A percentile compares a stretch with the other conserved stretches of the same genome.
Conservation (phyloP, 768 basidiomycete genomes). For the Serendipita sp. region DNA sequence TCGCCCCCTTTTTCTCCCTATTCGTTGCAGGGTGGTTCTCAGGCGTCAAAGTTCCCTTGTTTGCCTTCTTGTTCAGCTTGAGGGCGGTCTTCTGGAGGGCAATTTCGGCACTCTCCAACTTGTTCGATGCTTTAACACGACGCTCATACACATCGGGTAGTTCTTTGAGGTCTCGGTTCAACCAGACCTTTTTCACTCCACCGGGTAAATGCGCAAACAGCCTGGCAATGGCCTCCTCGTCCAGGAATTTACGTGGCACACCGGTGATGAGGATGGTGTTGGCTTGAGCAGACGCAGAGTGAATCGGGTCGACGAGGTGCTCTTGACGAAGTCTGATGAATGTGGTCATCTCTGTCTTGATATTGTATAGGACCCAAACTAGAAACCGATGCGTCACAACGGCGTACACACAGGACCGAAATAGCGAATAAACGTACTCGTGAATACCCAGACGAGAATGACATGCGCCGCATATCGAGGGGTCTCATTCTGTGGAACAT, state of each 20-base stretch:
- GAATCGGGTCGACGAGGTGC: slow-evolving; percentile 57
- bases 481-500: slow-evolving; percentile 37
- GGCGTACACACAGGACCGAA: not conserved
- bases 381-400: not conserved
- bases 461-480: slow-evolving; percentile 64
- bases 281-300: slow-evolving; percentile 70
- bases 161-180: slow-evolving; percentile 78
- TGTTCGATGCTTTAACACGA: slow-evolving; percentile 52
- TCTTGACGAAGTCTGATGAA: slow-evolving; percentile 71
- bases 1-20: slow-evolving; percentile 18
- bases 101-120: slow-evolving; percentile 80
- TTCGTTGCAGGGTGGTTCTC: slow-evolving; percentile 33
- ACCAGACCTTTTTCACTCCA: slow-evolving; percentile 81
- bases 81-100: slow-evolving; percentile 56
- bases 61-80: slow-evolving; percentile 42
- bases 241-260: slow-evolving; percentile 64
- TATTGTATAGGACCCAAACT: slow-evolving; percentile 75
- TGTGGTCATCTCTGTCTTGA: slow-evolving; percentile 63
- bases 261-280: slow-evolving; percentile 85
- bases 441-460: slow-evolving; percentile 60
- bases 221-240: slow-evolving; percentile 44
- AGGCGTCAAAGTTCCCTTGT: slow-evolving; percentile 12
- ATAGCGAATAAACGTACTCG: slow-evolving; percentile 34
- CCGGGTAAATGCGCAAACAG: slow-evolving; percentile 79
- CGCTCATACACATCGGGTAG: slow-evolving; percentile 72